Conservation (phyloP, 1,139 yeast species). For the Scheffersomyces parashehatae region DNA sequence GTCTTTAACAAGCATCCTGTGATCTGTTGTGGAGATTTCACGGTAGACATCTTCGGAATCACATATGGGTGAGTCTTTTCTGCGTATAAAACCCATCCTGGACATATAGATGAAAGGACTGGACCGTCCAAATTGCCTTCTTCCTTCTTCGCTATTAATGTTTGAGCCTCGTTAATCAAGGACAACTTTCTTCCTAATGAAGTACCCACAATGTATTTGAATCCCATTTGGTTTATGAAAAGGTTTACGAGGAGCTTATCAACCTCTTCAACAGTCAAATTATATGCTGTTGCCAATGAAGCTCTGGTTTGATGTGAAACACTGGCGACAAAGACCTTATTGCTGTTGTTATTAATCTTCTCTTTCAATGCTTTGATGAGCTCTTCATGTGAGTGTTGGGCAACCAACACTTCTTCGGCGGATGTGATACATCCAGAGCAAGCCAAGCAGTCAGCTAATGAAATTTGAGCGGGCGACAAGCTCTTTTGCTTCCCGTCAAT, state of each 20-base stretch:
- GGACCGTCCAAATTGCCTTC: constrained; percentile 36
- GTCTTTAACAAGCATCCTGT: constrained; percentile 77
- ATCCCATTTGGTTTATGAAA: constrained; percentile 63
- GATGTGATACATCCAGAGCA: constrained; percentile 98
- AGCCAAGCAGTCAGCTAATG: constrained; percentile 90
- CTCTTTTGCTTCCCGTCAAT: constrained; percentile 53
- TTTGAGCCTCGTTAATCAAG: constrained; percentile 58
- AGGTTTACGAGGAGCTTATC: constrained; percentile 64
- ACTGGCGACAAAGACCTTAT: constrained; percentile 65
- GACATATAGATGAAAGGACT: constrained; percentile 70
- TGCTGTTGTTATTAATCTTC: constrained; percentile 17
- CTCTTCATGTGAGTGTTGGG: constrained; percentile 86
- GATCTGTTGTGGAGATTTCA: constrained; percentile 91
- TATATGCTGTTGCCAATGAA: constrained; percentile 72
- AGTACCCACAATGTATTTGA: constrained; percentile 77
- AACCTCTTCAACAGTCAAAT: constrained; percentile 50
- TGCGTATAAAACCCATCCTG: constrained; percentile 96
- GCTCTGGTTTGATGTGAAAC: constrained; percentile 86
- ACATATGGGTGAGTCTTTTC: constrained; percentile 93
- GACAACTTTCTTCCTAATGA: constrained; percentile 78
- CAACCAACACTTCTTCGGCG: constrained; percentile 89
- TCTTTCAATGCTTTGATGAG: constrained; percentile 58
- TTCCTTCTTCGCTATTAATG: constrained; percentile 35
- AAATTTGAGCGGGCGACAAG: constrained; percentile 81
- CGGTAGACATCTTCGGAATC: constrained; percentile 58